Conservation (phyloP, 2,329 filamentous ascomycete species). For the Fusarium robinianum region DNA sequence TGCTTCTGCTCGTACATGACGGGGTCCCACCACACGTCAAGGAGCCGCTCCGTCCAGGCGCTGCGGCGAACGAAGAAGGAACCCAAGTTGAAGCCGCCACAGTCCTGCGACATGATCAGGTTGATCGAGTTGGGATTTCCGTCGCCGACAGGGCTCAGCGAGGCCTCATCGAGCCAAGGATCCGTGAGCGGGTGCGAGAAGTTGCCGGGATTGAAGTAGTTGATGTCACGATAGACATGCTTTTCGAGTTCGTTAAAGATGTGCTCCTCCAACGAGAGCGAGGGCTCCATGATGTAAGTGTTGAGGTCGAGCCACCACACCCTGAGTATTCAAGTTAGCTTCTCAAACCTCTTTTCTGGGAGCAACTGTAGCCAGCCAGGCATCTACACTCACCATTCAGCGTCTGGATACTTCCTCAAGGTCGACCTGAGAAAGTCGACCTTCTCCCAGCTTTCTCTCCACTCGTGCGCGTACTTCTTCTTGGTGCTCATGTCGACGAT, state of each 20-base stretch:
- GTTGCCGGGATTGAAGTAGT: constrained; percentile 92
- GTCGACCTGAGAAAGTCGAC: constrained; percentile 89
- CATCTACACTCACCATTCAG: constrained; percentile 76
- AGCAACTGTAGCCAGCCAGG: neutral
- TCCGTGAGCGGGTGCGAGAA: constrained; percentile 81
- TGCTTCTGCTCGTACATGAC: constrained; percentile 97
- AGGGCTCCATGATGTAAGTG: constrained; percentile 97
- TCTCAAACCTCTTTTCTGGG: neutral
- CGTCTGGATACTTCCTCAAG: constrained; percentile 91
- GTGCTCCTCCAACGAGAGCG: constrained; percentile 85
- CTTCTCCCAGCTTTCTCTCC: constrained; percentile 99
- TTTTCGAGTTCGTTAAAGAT: constrained; percentile 80
- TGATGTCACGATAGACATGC: constrained; percentile 91
- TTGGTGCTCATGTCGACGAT: constrained; percentile 99
- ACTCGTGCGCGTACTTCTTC: constrained; percentile 98
- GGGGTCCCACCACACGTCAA: constrained; percentile 99
- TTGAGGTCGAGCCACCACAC: constrained; percentile 99
- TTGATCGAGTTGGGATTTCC: constrained; percentile 79
- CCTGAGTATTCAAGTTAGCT: constrained; percentile 60
- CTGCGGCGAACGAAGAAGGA: constrained; percentile 91
- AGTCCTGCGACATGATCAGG: constrained; percentile 89
- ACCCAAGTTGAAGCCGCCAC: constrained; percentile 92
- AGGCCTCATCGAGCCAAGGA: constrained; percentile 74
- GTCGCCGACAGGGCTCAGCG: constrained; percentile 76
- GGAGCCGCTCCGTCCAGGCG: constrained; percentile 84